Evolutionary conservation across 2,329 filamentous ascomycete species (phyloP).

Genomic region (Pseudocercospora fuligena): DNA sequence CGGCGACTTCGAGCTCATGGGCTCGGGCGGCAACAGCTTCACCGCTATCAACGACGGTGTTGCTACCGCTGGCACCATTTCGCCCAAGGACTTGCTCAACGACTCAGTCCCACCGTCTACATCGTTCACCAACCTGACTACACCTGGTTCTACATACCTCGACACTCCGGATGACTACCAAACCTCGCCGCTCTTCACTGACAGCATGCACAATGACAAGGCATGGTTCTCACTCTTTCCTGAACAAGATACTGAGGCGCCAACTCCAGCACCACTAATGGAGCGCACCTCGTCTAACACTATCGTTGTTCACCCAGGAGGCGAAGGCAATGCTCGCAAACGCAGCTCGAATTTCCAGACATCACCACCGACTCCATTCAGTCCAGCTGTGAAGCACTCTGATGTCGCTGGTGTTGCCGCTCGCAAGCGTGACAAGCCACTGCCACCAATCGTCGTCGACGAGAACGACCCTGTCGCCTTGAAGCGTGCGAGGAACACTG

Average conservation of each 20-base stretch:
- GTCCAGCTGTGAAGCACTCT: conserved; percentile 62
- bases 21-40: conserved; percentile 45
- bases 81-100: conserved; percentile 80
- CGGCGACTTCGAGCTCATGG: conserved; percentile 34
- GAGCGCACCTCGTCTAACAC: conserved; percentile 47
- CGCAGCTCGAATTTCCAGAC: conserved; percentile 40
- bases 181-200: conserved; percentile 76
- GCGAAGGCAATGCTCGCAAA: conserved; percentile 40
- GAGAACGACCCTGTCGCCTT: conserved; percentile 74
- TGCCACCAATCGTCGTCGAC: conserved; percentile 79
- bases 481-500: conserved; percentile 92
- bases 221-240: conserved; percentile 79
- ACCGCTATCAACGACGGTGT: conserved; percentile 49
- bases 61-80: conserved; percentile 67
- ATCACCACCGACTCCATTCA: conserved; percentile 48
- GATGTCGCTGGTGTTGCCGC: conserved; percentile 70
- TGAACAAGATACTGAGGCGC: conserved; percentile 44
- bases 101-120: conserved; percentile 80
- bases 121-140: conserved; percentile 82
- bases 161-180: conserved; percentile 79
- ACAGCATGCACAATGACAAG: conserved; percentile 58
- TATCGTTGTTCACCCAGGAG: conserved; percentile 45
- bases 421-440: conserved; percentile 78
- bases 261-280: conserved; percentile 41
- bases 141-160: conserved; percentile 73